Conservation (phyloP, 2,329 filamentous ascomycete genomes). For the Paracamarosporium sp. region DNA sequence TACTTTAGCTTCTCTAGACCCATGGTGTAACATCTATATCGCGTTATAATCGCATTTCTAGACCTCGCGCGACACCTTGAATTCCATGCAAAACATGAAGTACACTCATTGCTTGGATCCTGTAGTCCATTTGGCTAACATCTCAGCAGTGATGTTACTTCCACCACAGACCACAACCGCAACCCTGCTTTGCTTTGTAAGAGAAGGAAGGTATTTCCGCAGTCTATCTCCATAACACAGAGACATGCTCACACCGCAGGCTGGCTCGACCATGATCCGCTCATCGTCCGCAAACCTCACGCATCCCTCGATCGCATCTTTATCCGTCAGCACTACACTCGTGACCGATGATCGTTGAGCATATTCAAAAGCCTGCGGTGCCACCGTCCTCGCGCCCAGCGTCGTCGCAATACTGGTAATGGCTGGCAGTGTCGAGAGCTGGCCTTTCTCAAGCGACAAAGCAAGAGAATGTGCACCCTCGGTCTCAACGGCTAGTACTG, state of each 20-base stretch:
- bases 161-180: conserved; percentile 85
- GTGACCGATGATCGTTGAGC: conserved; percentile 59
- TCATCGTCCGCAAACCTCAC: conserved; percentile 81
- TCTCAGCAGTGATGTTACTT: conserved; percentile 53
- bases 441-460: conserved; percentile 61
- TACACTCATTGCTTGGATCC: not conserved
- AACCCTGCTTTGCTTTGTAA: conserved; percentile 70
- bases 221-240: conserved; percentile 68
- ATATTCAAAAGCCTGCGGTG: conserved; percentile 68
- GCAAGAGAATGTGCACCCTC: conserved; percentile 73
- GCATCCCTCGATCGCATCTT: conserved; percentile 77
- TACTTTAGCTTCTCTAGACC: too few species aligned
- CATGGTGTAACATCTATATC: too few species aligned
- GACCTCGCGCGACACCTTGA: too few species aligned
- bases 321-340: conserved; percentile 71
- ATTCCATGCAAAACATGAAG: too few species aligned
- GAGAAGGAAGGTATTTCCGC: conserved; percentile 52
- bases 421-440: conserved; percentile 66
- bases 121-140: conserved; percentile 13
- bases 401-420: conserved; percentile 79
- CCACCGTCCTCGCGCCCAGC: conserved; percentile 72
- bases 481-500: conserved; percentile 76
- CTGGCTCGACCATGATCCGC: conserved; percentile 76
- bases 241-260: conserved; percentile 80
- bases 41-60: too few species aligned